Percentiles rank a stretch among this genome's conserved stretches.
Evolutionary conservation across 2,329 filamentous ascomycete species (phyloP).

Genomic region (Aspergillus novoparasiticus): DNA sequence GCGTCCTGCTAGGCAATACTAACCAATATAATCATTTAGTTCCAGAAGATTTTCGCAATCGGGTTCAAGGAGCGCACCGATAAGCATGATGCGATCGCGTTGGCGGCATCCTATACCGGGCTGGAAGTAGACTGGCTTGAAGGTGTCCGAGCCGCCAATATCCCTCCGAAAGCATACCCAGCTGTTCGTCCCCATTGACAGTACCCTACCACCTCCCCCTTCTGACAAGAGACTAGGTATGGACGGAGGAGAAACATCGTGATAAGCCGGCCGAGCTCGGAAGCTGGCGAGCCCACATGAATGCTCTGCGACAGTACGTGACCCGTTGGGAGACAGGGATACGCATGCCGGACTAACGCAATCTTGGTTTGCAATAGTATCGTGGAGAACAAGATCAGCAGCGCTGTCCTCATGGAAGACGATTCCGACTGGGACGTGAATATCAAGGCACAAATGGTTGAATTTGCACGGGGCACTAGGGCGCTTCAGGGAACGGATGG

Average conservation of each 20-base stretch:
- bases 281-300: slow-evolving; percentile 6
- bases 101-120: not conserved
- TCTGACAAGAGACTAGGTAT: not conserved
- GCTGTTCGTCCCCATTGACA: not conserved
- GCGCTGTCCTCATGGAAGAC: slow-evolving; percentile 3
- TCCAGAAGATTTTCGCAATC: slow-evolving; percentile 5
- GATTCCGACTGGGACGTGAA: slow-evolving; percentile 8
- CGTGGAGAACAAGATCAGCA: not conserved
- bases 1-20: not conserved
- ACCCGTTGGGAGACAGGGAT: not conserved
- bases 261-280: not conserved
- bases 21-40: not conserved
- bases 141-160: not conserved
- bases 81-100: slow-evolving; percentile 4
- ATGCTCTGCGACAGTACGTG: slow-evolving; percentile 2
- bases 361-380: not conserved
- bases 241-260: not conserved
- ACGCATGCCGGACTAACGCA: not conserved
- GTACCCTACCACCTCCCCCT: not conserved
- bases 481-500: not conserved
- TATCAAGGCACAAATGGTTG: slow-evolving; percentile 2
- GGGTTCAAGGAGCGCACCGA: slow-evolving; percentile 7
- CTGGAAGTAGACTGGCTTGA: not conserved
- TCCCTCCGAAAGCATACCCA: not conserved
- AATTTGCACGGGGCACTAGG: slow-evolving; percentile 4